Percentiles rank a stretch among this genome's conserved stretches.
phyloP scores from a whole-genome alignment of 2,329 filamentous ascomycete species.

The Penicillium sp. region DNA sequence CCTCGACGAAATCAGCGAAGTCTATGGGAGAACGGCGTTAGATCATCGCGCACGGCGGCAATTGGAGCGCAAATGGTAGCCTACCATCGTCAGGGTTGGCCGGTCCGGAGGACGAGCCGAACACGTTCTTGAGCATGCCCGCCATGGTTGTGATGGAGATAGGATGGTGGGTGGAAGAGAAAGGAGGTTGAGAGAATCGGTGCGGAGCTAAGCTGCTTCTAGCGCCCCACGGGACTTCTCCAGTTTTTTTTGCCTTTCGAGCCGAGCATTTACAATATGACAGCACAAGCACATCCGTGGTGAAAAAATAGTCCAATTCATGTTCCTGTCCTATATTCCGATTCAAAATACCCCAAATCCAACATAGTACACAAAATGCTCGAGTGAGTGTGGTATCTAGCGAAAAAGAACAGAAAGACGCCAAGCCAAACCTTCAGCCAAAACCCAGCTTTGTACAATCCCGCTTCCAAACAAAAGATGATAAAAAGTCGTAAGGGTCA shows the following conservation, averaged over 20 bases:
- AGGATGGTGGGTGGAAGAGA: slow-evolving; percentile 22
- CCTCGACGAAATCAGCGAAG: slow-evolving; percentile 89
- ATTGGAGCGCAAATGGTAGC: slow-evolving; percentile 14
- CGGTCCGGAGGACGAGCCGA: slow-evolving; percentile 33
- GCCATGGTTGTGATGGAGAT: slow-evolving; percentile 32
- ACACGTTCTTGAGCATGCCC: slow-evolving; percentile 41
- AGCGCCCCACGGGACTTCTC: slow-evolving; percentile 40
- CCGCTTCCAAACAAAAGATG: slow-evolving; percentile 24
- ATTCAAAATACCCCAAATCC: slow-evolving; percentile 1
- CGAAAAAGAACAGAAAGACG: slow-evolving; percentile 24
- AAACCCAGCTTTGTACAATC: slow-evolving; percentile 28
- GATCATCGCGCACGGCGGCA: slow-evolving; percentile 4
- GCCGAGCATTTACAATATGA: neutral
- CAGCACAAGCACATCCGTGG: neutral
- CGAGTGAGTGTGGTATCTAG: slow-evolving; percentile 33
- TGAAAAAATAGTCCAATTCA: neutral
- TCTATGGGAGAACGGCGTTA: slow-evolving; percentile 53
- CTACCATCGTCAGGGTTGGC: slow-evolving; percentile 39
- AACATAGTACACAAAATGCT: slow-evolving; percentile 22
- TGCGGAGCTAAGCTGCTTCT: slow-evolving; percentile 37
- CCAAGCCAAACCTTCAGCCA: slow-evolving; percentile 22
- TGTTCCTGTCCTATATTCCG: slow-evolving; percentile 2
- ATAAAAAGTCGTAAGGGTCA: slow-evolving; percentile 23
- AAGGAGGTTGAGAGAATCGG: slow-evolving; percentile 23
- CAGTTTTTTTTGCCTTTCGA: slow-evolving; percentile 24